Evolutionary conservation across 2,329 filamentous ascomycete genomes (phyloP), one percentile per base, ranked within the genome.

Genomic region (Ascochyta viciae-villosae): DNA sequence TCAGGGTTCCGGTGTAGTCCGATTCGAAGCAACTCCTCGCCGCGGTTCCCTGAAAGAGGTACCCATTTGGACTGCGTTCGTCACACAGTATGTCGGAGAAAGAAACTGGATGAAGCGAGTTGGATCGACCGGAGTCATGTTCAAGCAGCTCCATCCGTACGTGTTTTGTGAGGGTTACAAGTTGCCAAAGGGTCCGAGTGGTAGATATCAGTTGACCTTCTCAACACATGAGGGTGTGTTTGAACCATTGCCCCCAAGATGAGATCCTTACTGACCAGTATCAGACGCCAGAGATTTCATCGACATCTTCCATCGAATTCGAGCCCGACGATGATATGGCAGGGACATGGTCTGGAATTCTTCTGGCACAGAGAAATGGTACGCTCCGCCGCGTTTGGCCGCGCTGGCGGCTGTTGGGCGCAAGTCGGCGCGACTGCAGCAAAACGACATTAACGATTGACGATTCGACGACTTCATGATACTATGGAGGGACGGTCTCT

Each of bases 51-150:
- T 82, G 72, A 80, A 81, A 60, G 76, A 78, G 19, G 81, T 83
- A 2, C 85, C 85, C 0, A 82, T 87, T 51, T 88, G 85, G 85
- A 88, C 84, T 5, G 73, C 73, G 3, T 76, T 76, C 39, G 73
- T 76, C 16, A 73, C 72, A 1, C 72, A 79, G 23, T 78, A 81
- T 50, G 71, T 84, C 31, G 72, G 73, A 26, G 74, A 77, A 47
- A 76, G 71, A 5, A 74, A 73, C 31, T 86, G 84, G 83, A 76
- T 83, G 54, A 77, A 77, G 37, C 73, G 70, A 10, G 62, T 78
- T 1, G 76, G 75, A 1, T 45, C 76, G 1, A 78, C 75, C 35
- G 77, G 78, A 1, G 71, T 85, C 2, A 70, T 81, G 23, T 69
- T 87, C 22, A 75, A 77, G n/a, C 77, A 82, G 42, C 72, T 86